These are phyloP conservation scores for Sphagnum fallax DNA, from an alignment of 228 moss, liverwort and hornwort species.

Conservation along the genomic window DNA sequence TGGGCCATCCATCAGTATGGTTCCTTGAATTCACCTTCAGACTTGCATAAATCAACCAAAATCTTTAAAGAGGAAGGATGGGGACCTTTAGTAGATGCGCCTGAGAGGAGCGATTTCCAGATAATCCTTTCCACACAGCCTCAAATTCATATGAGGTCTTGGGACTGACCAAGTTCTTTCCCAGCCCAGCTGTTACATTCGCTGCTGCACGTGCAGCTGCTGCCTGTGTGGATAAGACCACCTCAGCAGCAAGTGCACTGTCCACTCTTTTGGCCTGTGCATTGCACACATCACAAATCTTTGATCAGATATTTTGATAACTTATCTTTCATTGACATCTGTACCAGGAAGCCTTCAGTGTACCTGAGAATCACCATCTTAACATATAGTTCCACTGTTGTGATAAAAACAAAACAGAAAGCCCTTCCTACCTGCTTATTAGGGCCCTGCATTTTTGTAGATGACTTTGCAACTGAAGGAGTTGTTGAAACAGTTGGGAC, in stretches of 20 bases:
- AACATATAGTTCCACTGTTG: too few relatives aligned
- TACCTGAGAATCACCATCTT: too few relatives aligned
- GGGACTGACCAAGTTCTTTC: slow-evolving; percentile 69
- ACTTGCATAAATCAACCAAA: too few relatives aligned
- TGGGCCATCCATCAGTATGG: too few relatives aligned
- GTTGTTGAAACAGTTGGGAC: slow-evolving; percentile 23
- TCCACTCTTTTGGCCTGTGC: slow-evolving; percentile 47
- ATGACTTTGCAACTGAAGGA: slow-evolving; percentile 14
- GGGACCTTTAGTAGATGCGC: slow-evolving; percentile 71
- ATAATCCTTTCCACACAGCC: slow-evolving; percentile 78
- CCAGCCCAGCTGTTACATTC: slow-evolving; percentile 59
- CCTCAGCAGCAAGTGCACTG: slow-evolving; percentile 38
- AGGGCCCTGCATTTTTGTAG: slow-evolving; percentile 12
- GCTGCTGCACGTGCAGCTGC: slow-evolving; percentile 71
- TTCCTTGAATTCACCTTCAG: too few relatives aligned
- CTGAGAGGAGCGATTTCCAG: slow-evolving; percentile 60
- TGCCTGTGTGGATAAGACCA: slow-evolving; percentile 53
- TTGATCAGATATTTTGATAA: background rate
- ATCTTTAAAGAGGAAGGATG: too few relatives aligned
- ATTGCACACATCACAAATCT: background rate
- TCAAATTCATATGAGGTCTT: slow-evolving; percentile 92
- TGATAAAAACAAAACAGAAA: too few relatives aligned
- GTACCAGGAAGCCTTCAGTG: background rate
- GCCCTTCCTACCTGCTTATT: slow-evolving; percentile 13
- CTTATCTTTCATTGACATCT: background rate